Conservation (phyloP, 148 eudicot genomes). For the Amaranthus hypochondriacus region DNA sequence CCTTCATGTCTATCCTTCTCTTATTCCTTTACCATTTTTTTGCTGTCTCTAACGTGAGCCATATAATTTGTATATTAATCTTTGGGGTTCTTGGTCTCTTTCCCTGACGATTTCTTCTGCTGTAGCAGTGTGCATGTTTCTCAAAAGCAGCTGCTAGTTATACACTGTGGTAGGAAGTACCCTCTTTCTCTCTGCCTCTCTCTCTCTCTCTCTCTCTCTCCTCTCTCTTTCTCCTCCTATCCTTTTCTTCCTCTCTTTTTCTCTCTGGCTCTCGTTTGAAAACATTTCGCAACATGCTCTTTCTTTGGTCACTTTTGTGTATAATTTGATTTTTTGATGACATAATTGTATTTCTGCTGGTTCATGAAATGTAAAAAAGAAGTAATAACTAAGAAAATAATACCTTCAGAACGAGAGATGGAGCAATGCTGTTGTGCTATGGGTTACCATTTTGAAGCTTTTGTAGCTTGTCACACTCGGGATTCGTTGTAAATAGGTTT, state of each 20-base stretch:
- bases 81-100: constrained; percentile 10
- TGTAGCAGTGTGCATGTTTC: constrained; percentile 16
- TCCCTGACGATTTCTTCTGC: background rate
- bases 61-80: constrained; percentile 10
- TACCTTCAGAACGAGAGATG: no score
- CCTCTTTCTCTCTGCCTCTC: constrained; percentile 7
- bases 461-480: no score
- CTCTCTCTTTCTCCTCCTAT: background rate
- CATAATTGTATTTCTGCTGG: background rate
- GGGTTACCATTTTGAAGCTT: no score
- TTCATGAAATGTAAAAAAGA: background rate
- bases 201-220: constrained; percentile 3
- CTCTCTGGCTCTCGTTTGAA: background rate
- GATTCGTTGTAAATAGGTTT: no score
- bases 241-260: constrained; percentile 8
- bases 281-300: background rate
- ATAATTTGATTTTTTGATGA: background rate
- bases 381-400: background rate
- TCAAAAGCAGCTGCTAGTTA: constrained; percentile 2
- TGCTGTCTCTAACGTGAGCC: constrained; percentile 6
- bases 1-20: constrained; percentile 2
- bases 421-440: no score
- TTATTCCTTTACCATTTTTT: background rate
- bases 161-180: background rate
- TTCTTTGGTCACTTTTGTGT: background rate